Conservation (phyloP, 495 filamentous ascomycete genomes). For the Apodospora peruviana region DNA sequence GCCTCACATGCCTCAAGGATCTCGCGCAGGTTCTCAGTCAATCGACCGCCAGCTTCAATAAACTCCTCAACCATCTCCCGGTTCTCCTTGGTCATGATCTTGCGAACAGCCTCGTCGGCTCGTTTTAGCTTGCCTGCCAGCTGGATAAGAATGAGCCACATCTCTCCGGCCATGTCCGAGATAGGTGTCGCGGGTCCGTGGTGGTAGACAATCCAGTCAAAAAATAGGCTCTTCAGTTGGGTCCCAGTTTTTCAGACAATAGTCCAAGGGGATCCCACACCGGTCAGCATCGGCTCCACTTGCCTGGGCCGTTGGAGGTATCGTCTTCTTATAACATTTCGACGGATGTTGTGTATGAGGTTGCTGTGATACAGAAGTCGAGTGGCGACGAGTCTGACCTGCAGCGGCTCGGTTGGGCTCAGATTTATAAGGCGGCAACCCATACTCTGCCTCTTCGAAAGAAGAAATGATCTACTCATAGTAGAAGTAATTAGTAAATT, state of each 20-base stretch:
- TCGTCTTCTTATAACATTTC: constrained; percentile 29
- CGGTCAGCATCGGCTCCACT: constrained; percentile 79
- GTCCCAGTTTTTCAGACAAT: constrained; percentile 98
- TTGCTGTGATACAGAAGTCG: constrained; percentile 34
- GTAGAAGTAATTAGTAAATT: constrained; percentile 52
- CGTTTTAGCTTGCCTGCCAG: constrained; percentile 94
- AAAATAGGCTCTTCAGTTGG: constrained; percentile 90
- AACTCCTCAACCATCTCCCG: constrained; percentile 85
- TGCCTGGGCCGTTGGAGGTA: constrained; percentile 52
- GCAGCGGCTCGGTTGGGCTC: constrained; percentile 27
- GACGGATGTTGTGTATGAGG: constrained; percentile 40
- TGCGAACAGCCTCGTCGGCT: constrained; percentile 72
- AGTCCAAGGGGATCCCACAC: constrained; percentile 80
- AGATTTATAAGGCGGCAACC: constrained; percentile 37
- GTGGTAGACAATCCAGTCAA: constrained; percentile 97
- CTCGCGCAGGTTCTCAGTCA: constrained; percentile 80
- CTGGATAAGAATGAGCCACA: constrained; percentile 94
- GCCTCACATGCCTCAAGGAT: constrained; percentile 86
- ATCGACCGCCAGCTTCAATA: constrained; percentile 79
- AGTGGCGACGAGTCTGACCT: constrained; percentile 36
- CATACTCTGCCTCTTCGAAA: constrained; percentile 33
- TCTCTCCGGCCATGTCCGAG: constrained; percentile 85
- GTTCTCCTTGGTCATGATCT: constrained; percentile 65
- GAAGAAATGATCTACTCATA: constrained; percentile 44
- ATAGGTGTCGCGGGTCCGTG: constrained; percentile 82